Evolutionary conservation across 2,329 filamentous ascomycete species (phyloP).

Genomic region (Tolypocladium amazonense): DNA sequence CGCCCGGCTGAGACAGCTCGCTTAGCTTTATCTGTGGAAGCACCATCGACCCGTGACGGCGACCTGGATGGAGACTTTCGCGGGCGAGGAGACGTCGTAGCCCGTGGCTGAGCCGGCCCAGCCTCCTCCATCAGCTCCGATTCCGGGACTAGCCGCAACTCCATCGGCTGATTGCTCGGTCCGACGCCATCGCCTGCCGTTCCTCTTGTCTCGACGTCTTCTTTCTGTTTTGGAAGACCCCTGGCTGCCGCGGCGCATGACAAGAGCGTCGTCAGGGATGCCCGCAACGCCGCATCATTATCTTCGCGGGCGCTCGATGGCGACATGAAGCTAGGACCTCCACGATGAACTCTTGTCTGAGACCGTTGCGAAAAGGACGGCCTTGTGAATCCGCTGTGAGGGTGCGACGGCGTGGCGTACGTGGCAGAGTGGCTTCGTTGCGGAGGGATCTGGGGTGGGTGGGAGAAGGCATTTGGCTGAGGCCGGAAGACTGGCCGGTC

Average conservation of each 20-base stretch:
- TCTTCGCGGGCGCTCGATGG: slow-evolving; percentile 65
- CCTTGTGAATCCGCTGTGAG: slow-evolving; percentile 38
- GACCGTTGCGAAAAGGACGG: slow-evolving; percentile 38
- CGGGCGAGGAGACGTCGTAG: slow-evolving; percentile 13
- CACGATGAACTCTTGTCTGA: slow-evolving; percentile 33
- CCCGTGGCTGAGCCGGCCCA: slow-evolving; percentile 6
- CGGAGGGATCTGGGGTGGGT: slow-evolving; percentile 48
- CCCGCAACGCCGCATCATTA: slow-evolving; percentile 84
- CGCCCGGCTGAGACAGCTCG: slow-evolving; percentile 31
- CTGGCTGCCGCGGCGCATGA: slow-evolving; percentile 91
- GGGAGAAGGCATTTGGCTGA: slow-evolving; percentile 85
- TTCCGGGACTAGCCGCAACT: slow-evolving; percentile 49
- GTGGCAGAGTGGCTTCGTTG: slow-evolving; percentile 38
- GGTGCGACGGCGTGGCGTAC: slow-evolving; percentile 36
- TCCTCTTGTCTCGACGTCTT: slow-evolving; percentile 28
- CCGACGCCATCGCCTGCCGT: slow-evolving; percentile 26
- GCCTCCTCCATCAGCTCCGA: slow-evolving; percentile 41
- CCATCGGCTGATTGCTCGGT: slow-evolving; percentile 42
- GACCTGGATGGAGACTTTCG: slow-evolving; percentile 19
- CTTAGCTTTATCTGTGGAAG: slow-evolving; percentile 35
- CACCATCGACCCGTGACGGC: slow-evolving; percentile 11
- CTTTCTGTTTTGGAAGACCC: slow-evolving; percentile 58
- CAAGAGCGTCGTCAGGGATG: slow-evolving; percentile 86
- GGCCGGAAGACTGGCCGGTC: slow-evolving; percentile 59
- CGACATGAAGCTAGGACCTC: slow-evolving; percentile 53